These are phyloP conservation scores for Lyophyllum atratum DNA, from an alignment of 768 basidiomycete genomes.

Conservation along the genomic window DNA sequence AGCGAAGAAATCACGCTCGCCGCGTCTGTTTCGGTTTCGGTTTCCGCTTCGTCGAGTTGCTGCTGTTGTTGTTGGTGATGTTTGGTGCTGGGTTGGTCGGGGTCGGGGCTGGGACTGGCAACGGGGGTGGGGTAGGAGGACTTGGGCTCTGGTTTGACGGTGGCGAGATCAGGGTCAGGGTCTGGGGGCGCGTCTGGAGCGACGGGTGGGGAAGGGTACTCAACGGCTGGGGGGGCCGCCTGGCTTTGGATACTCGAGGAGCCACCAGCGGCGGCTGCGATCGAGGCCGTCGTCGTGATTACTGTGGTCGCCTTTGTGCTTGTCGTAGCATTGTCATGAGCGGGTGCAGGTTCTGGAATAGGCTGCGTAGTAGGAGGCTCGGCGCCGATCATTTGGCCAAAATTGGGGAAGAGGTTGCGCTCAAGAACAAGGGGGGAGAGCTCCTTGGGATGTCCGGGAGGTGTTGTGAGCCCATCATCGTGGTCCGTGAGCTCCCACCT, in stretches of 20 bases:
- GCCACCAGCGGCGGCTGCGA: background rate
- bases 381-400: background rate
- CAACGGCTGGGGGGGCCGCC: conserved; percentile 18
- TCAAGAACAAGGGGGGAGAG: conserved; percentile 22
- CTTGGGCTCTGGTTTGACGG: conserved; percentile 2
- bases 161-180: conserved; percentile 16
- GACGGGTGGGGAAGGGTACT: conserved; percentile 20
- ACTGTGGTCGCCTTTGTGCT: background rate
- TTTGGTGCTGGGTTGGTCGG: background rate
- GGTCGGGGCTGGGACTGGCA: conserved; percentile 4
- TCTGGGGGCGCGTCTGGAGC: conserved; percentile 1
- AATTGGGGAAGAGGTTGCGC: conserved; percentile 9
- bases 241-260: background rate
- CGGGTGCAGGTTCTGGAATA: background rate
- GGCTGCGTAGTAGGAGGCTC: background rate
- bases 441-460: conserved; percentile 8
- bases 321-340: background rate
- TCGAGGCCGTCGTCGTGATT: conserved; percentile 3
- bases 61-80: background rate
- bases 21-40: conserved; percentile 22
- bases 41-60: conserved; percentile 8
- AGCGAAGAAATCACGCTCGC: conserved; percentile 33
- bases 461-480: conserved; percentile 23
- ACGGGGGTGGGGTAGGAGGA: conserved; percentile 11
- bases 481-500: conserved; percentile 17